Conservation (phyloP, 352 stramenopile species). For the Plasmopara viticola region DNA sequence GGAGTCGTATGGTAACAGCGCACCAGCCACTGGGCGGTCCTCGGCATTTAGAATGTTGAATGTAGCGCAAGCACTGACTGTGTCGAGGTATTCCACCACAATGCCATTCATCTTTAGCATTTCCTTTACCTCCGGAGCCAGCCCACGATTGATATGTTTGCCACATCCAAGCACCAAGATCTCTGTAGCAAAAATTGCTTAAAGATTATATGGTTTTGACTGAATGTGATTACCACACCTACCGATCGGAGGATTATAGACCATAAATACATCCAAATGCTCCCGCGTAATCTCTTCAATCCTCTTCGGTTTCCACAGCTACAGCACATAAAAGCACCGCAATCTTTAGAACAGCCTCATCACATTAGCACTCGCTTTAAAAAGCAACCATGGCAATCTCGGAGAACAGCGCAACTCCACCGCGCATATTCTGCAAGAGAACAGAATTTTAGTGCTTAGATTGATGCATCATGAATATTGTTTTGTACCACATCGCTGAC, state of each 20-base stretch:
- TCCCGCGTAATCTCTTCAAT: conserved; percentile 80
- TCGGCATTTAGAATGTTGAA: conserved; percentile 91
- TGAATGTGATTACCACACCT: conserved; percentile 3
- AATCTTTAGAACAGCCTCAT: neutral
- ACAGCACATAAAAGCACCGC: neutral
- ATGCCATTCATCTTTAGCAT: conserved; percentile 80
- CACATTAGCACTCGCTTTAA: neutral
- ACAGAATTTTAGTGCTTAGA: neutral
- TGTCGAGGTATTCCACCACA: conserved; percentile 82
- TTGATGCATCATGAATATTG: neutral
- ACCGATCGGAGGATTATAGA: conserved; percentile 71
- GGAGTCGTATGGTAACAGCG: conserved; percentile 68
- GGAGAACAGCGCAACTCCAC: conserved; percentile 56
- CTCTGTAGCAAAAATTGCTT: conserved; percentile 25
- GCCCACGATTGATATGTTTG: conserved; percentile 44
- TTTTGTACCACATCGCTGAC: conserved; percentile 65
- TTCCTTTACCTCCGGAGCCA: conserved; percentile 58
- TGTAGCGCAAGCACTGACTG: conserved; percentile 80
- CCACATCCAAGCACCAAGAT: conserved; percentile 81
- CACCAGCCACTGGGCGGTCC: conserved; percentile 71
- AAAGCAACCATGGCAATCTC: conserved; percentile 65
- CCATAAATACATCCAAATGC: conserved; percentile 66
- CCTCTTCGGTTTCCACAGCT: conserved; percentile 75
- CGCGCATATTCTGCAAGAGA: conserved; percentile 69
- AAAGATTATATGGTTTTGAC: neutral